Conservation (phyloP, 2,329 filamentous ascomycete genomes). For the Xylaria sp. region DNA sequence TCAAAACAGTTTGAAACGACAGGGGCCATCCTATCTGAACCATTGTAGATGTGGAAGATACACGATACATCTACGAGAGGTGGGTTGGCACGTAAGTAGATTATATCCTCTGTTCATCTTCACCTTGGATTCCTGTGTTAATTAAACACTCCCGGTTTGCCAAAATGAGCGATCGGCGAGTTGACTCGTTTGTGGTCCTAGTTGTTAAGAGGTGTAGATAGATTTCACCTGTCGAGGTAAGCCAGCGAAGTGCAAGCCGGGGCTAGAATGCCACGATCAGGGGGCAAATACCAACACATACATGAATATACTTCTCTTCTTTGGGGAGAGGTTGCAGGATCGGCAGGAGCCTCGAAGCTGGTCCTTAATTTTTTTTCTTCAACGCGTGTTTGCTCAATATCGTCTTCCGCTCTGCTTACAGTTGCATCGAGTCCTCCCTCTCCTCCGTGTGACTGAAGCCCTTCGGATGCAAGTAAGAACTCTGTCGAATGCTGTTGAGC, state of each 20-base stretch:
- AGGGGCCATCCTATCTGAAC: constrained; percentile 4
- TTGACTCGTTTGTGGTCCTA: constrained; percentile 28
- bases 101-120: constrained; percentile 2
- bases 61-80: background rate
- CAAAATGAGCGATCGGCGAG: constrained; percentile 5
- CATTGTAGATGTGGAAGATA: background rate
- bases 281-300: background rate
- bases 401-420: constrained; percentile 7
- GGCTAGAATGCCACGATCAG: background rate
- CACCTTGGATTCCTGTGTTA: background rate
- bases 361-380: constrained; percentile 17
- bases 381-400: constrained; percentile 23
- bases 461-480: background rate
- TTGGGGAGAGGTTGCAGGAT: constrained; percentile 8
- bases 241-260: background rate
- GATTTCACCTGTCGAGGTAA: background rate
- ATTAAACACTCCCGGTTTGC: constrained; percentile 37
- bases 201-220: background rate
- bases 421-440: constrained; percentile 18
- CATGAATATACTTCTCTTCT: constrained; percentile 6
- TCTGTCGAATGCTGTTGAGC: constrained; percentile 1
- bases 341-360: constrained; percentile 8
- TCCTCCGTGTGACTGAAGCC: constrained; percentile 5
- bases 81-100: background rate
- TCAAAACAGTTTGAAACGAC: constrained; percentile 9